Evolutionary conservation across 371 early-diverging fungal species (phyloP), one percentile per base, ranked within the genome.

Genomic region (Mortierella sp.): DNA sequence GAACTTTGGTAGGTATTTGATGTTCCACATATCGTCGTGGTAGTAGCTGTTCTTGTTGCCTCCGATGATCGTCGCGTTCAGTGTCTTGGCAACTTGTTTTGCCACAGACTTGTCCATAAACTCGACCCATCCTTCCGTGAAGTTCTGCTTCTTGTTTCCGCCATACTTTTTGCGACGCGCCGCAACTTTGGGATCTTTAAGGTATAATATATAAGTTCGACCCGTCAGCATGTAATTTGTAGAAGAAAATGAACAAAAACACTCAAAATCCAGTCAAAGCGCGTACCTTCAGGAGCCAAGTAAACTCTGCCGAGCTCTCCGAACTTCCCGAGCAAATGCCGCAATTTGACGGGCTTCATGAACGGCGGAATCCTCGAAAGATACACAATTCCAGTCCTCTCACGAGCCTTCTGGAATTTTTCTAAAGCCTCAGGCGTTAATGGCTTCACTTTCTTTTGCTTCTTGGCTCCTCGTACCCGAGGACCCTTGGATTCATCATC

Each of bases 81-180:
- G 76, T 52, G 84, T 78, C 12, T 75, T 81, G 0, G 97, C 98
- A 4, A 90, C 84, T 12, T 81, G 78, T 67, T 94, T 92, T n/a
- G 97, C 98, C 15, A 86, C 83, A 53, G 87, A 88, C 79, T 97
- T 97, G 79, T 95, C 94, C 57, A 81, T 81, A 78, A 99, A 98
- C 80, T 99, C 99, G 6, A 99, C 89, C 99, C 99, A 99, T 7
- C 98, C 99, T 79, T 99, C 98, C 0, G 87, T 87, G 70, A 87
- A 99, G 69, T 93, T 93, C 60, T 90, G 87, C 63, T 92, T 89
- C 67, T 88, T 92, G 66, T 89, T 88, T 44, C 90, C 92, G 50
- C 88, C 89, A 51, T 88, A 85, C 72, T 91, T 92, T 64, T 87
- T 84, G 24, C 93, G 83, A 49, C 86, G 81, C 30, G 81, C 78